Conservation (phyloP, 2,329 filamentous ascomycete species). For the Calonectria crousiana region DNA sequence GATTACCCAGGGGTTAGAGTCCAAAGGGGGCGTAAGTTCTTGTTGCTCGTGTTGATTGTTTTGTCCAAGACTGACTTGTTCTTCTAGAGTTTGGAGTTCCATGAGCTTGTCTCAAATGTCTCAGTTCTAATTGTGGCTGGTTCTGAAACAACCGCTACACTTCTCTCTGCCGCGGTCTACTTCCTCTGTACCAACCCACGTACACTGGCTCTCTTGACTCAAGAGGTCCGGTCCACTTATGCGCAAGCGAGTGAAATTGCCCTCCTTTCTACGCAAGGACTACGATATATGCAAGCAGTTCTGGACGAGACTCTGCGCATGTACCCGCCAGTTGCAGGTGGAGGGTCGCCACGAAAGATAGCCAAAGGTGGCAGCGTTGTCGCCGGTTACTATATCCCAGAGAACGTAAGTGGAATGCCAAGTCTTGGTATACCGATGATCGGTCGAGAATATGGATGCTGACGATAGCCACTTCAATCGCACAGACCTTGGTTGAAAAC, state of each 20-base stretch:
- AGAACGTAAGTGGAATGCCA: conserved; percentile 38
- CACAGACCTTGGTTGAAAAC: conserved; percentile 21
- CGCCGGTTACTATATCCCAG: conserved; percentile 46
- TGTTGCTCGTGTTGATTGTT: background rate
- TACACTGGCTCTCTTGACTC: conserved; percentile 41
- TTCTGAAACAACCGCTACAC: conserved; percentile 50
- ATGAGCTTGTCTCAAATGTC: conserved; percentile 1
- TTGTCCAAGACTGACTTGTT: background rate
- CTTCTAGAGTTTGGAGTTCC: background rate
- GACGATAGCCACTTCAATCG: background rate
- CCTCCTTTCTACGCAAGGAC: conserved; percentile 19
- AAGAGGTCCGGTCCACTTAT: conserved; percentile 56
- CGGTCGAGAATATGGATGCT: background rate
- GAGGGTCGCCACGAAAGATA: conserved; percentile 38
- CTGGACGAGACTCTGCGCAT: conserved; percentile 57
- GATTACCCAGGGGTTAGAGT: conserved; percentile 11
- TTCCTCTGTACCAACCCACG: conserved; percentile 42
- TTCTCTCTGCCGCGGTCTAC: conserved; percentile 44
- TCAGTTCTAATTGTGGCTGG: conserved; percentile 45
- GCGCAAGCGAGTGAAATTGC: conserved; percentile 52
- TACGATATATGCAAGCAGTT: conserved; percentile 48
- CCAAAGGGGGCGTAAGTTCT: conserved; percentile 1
- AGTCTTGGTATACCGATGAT: background rate
- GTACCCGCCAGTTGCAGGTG: conserved; percentile 45
- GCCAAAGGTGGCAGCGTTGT: conserved; percentile 49